These are phyloP conservation scores for Globisporangium splendens DNA, from an alignment of 352 stramenopile species.

Conservation along the genomic window DNA sequence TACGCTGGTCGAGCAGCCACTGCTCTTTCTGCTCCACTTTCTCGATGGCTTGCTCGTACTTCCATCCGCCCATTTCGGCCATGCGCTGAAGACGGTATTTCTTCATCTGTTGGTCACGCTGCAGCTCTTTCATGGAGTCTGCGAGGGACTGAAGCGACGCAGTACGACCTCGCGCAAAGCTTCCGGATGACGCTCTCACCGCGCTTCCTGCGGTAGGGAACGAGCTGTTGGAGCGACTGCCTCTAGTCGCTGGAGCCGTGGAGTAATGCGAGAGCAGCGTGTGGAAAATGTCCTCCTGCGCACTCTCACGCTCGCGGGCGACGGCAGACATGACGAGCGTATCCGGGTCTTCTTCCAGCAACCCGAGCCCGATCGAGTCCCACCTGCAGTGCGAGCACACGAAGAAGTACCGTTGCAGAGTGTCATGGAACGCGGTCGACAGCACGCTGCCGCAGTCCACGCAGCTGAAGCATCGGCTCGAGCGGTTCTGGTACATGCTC, in stretches of 20 bases:
- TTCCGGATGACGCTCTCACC: not conserved
- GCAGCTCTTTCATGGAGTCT: slow-evolving; percentile 72
- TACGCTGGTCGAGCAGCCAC: slow-evolving; percentile 53
- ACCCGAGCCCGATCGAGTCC: slow-evolving; percentile 67
- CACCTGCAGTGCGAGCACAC: slow-evolving; percentile 81
- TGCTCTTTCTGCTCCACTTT: slow-evolving; percentile 53
- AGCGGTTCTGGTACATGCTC: slow-evolving; percentile 85
- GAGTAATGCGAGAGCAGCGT: slow-evolving; percentile 57
- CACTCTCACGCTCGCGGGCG: slow-evolving; percentile 65
- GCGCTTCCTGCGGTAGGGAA: slow-evolving; percentile 5
- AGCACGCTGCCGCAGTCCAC: slow-evolving; percentile 57
- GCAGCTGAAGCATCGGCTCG: slow-evolving; percentile 81
- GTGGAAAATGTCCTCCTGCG: slow-evolving; percentile 76
- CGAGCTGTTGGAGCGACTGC: slow-evolving; percentile 12
- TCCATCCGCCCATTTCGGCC: slow-evolving; percentile 72
- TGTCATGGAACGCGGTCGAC: slow-evolving; percentile 66
- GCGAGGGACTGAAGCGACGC: slow-evolving; percentile 47
- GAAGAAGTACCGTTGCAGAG: slow-evolving; percentile 66
- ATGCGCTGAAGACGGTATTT: slow-evolving; percentile 64
- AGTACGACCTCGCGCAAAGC: slow-evolving; percentile 8
- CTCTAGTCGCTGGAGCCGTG: slow-evolving; percentile 15
- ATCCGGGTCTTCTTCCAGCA: slow-evolving; percentile 79
- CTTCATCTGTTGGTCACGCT: slow-evolving; percentile 84
- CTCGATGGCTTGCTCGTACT: slow-evolving; percentile 54
- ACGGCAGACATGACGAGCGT: slow-evolving; percentile 79